Evolutionary conservation across 257 asterid species (phyloP), one percentile per base, ranked within the genome.

Genomic region (Marsdenia floribunda): DNA sequence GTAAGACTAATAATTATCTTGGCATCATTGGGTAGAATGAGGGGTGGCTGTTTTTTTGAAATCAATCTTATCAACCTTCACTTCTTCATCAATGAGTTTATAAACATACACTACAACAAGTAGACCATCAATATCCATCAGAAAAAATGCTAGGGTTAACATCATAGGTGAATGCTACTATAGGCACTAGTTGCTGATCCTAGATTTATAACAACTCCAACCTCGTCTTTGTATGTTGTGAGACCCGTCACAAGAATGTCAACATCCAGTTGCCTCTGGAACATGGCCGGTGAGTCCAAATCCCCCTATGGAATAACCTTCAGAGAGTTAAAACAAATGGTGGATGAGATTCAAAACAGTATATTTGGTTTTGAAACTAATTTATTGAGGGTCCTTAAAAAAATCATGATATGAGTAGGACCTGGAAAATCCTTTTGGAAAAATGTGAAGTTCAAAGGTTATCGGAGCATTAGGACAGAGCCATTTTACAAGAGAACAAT

Each of bases 281-380:
- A 91, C 97, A 91, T 91, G 77, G 98, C 98, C 72, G 91, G 79
- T 1, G 98, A 91, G 78, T 93, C 98, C 38, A 93, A 86, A 78
- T 93, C 98, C 52, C 98, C 98, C 94, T 97, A 93, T 67, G 98
- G 98, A 83, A 93, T 85, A 68, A 93, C 97, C 98, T 93, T 83
- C 71, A 75, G 18, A 73, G 60, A 71, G 71, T 26, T 68, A n/a
- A 65, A 59, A 19, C 21, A 44, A 44, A 44, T 8, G 6, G 8
- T 58, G 16, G 44, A 52, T 38, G 57, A 64, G 65, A 75, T 52
- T 50, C n/a, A n/a, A n/a, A n/a, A n/a, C n/a, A 35, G 0, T n/a
- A n/a, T 50, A 73, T 75, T 65, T 64, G 61, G 19, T 18, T 33
- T 50, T 29, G 33, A 29, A 29, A 29, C 33, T 60, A 16, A 5